These are phyloP conservation scores for Ambrosiella cleistominuta DNA, from an alignment of 2,329 filamentous ascomycete genomes.

Conservation along the genomic window DNA sequence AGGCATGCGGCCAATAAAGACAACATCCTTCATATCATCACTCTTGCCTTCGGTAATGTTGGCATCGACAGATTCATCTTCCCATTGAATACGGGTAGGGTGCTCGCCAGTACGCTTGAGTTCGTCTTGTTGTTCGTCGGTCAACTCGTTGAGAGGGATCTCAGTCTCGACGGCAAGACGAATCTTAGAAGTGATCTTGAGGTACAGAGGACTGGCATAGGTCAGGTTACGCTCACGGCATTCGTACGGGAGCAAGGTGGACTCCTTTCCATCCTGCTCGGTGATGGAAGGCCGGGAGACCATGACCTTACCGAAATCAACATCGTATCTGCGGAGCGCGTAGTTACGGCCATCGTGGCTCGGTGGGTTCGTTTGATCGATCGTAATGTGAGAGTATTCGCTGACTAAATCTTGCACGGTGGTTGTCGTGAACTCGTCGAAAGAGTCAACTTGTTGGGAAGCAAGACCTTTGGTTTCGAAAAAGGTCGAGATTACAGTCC, in stretches of 20 bases:
- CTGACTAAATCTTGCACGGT: constrained; percentile 90
- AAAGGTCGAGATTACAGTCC: constrained; percentile 93
- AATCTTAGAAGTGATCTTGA: constrained; percentile 72
- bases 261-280: constrained; percentile 78
- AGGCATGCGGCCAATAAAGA: constrained; percentile 89
- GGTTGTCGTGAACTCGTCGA: constrained; percentile 87
- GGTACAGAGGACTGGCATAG: constrained; percentile 80
- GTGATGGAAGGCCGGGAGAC: constrained; percentile 81
- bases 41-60: constrained; percentile 20
- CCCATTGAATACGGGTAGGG: constrained; percentile 42
- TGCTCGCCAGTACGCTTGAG: constrained; percentile 36
- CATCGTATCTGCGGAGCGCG: constrained; percentile 78
- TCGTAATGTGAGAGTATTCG: constrained; percentile 78
- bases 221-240: constrained; percentile 90
- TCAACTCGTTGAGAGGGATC: constrained; percentile 48
- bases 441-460: constrained; percentile 94
- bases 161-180: constrained; percentile 64
- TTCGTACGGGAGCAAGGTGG: constrained; percentile 79
- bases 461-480: constrained; percentile 93
- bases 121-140: constrained; percentile 42
- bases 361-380: constrained; percentile 78
- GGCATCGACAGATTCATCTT: constrained; percentile 34
- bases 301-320: constrained; percentile 81
- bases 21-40: constrained; percentile 46
- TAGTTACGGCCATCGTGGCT: constrained; percentile 61